Percentiles rank a stretch among this genome's conserved stretches.
Evolutionary conservation across 495 filamentous ascomycete species (phyloP).

Genomic region (Xylaria intraflava): DNA sequence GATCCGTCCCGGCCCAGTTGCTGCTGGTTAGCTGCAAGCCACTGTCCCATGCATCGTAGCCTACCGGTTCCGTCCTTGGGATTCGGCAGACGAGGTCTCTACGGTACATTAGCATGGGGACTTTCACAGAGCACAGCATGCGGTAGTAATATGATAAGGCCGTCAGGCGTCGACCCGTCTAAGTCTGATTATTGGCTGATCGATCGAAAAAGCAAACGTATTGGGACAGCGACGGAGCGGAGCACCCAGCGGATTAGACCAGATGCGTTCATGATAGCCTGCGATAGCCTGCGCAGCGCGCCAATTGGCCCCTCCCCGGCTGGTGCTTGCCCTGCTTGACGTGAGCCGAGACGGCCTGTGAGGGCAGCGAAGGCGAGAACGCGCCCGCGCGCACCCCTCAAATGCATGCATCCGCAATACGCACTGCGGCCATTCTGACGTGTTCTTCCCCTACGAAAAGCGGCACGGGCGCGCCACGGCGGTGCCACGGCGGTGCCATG

Average conservation of each 20-base stretch:
- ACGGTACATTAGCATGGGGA: not conserved
- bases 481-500: conserved; percentile 1
- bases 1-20: conserved; percentile 6
- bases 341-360: not conserved
- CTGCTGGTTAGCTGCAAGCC: conserved; percentile 8
- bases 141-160: too few relatives aligned
- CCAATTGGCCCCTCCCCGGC: not conserved
- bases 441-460: conserved; percentile 9
- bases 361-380: not conserved
- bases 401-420: conserved; percentile 4
- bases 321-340: not conserved
- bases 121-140: too few relatives aligned
- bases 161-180: too few relatives aligned
- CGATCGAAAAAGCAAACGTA: not conserved
- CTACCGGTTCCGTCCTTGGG: not conserved
- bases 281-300: not conserved
- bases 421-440: conserved; percentile 15
- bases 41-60: conserved; percentile 8
- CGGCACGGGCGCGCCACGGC: conserved; percentile 1
- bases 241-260: too few relatives aligned
- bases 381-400: not conserved
- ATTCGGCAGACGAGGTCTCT: conserved; percentile 1
- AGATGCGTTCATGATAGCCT: too few relatives aligned
- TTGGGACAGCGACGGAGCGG: not conserved
- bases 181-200: not conserved